These are phyloP conservation scores for Talaromyces sp. DNA, from an alignment of 2,329 filamentous ascomycete genomes.

Conservation along the genomic window DNA sequence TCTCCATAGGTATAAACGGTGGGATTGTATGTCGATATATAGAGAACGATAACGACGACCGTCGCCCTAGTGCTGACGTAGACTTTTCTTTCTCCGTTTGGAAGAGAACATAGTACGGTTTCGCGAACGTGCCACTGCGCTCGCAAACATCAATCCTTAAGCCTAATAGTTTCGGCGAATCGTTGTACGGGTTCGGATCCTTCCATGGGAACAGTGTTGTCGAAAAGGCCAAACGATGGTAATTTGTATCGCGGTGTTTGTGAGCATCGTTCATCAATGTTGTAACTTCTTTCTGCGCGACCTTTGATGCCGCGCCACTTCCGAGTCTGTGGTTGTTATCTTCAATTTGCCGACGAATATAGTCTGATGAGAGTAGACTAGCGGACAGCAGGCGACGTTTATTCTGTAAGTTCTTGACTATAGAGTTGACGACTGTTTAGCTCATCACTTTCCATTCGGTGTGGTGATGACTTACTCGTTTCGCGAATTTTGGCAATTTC, in stretches of 20 bases:
- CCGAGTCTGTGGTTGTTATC: constrained; percentile 15
- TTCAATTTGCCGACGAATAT: constrained; percentile 33
- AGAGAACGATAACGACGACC: constrained; percentile 23
- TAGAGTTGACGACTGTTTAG: constrained; percentile 17
- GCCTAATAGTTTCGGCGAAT: constrained; percentile 35
- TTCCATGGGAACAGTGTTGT: constrained; percentile 46
- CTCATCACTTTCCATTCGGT: background rate
- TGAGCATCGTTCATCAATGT: constrained; percentile 31
- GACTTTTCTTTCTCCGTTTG: constrained; percentile 22
- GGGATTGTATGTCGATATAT: constrained; percentile 48
- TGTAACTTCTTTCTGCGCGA: constrained; percentile 31
- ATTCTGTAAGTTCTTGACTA: constrained; percentile 40
- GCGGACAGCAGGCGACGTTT: constrained; percentile 40
- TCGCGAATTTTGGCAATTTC: constrained; percentile 42
- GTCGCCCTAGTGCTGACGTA: background rate
- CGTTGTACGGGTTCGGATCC: constrained; percentile 39
- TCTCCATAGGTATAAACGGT: constrained; percentile 40
- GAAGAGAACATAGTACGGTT: constrained; percentile 45
- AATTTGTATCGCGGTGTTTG: constrained; percentile 37
- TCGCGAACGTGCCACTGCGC: constrained; percentile 38
- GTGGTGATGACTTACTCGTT: constrained; percentile 34
- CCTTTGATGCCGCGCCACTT: constrained; percentile 17
- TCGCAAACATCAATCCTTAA: constrained; percentile 43
- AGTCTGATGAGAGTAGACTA: constrained; percentile 41
- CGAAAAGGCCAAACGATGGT: constrained; percentile 45